phyloP scores from a whole-genome alignment of 2,329 filamentous ascomycete genomes.

The Didymella arachidicola region DNA sequence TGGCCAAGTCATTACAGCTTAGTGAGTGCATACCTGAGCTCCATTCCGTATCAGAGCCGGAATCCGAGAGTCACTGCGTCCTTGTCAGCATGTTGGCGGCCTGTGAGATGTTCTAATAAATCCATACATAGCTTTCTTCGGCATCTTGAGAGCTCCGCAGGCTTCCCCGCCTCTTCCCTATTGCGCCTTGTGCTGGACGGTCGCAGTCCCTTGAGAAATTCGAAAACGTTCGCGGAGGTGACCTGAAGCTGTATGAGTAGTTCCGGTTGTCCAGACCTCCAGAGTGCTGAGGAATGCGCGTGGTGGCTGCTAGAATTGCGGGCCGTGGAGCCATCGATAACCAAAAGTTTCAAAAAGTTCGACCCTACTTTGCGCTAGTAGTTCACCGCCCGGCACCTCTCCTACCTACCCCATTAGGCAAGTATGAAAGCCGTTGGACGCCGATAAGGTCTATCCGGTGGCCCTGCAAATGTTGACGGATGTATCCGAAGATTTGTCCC shows the following conservation, averaged over 20 bases:
- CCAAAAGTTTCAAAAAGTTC: conserved; percentile 10
- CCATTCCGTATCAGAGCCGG: conserved; percentile 53
- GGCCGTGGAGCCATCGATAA: conserved; percentile 26
- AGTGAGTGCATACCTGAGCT: conserved; percentile 40
- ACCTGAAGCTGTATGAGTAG: conserved; percentile 1
- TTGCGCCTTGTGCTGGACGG: background rate
- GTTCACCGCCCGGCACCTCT: conserved; percentile 9
- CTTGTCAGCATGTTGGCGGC: conserved; percentile 23
- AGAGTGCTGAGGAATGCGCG: conserved; percentile 9
- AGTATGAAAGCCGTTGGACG: background rate
- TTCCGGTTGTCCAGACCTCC: conserved; percentile 12
- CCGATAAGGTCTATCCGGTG: background rate
- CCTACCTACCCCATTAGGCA: conserved; percentile 2
- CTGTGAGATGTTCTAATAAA: background rate
- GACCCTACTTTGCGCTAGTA: background rate
- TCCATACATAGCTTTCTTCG: conserved; percentile 51
- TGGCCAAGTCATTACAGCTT: background rate
- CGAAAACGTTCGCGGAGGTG: conserved; percentile 10
- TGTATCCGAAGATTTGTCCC: background rate
- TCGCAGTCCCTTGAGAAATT: background rate
- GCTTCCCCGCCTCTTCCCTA: conserved; percentile 41
- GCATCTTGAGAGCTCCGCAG: conserved; percentile 46
- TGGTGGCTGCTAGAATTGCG: conserved; percentile 19
- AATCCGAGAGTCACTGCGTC: conserved; percentile 48
- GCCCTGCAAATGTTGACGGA: background rate